phyloP scores from a whole-genome alignment of 768 basidiomycete species.

The Kwoniella dejecticola region DNA sequence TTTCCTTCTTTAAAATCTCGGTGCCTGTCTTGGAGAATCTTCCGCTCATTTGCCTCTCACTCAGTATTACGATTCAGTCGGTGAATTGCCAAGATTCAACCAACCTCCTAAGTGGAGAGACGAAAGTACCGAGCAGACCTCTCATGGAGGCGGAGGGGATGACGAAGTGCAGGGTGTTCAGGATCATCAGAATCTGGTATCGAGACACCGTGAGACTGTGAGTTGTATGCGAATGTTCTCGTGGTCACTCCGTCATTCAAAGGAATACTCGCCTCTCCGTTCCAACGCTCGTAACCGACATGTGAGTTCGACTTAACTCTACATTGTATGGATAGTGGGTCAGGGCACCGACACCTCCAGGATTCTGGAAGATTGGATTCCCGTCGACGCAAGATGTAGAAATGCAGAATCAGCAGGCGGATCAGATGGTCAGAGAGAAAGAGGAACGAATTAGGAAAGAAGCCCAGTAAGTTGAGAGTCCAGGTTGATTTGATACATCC shows the following conservation, averaged over 20 bases:
- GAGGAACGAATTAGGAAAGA: constrained; percentile 64
- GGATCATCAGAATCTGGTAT: constrained; percentile 45
- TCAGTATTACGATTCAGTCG: constrained; percentile 7
- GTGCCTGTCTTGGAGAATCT: background rate
- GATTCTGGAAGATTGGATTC: constrained; percentile 89
- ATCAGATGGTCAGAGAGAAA: constrained; percentile 72
- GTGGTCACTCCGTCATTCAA: background rate
- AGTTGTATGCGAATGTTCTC: no score
- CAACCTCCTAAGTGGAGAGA: constrained; percentile 76
- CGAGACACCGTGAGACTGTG: constrained; percentile 49
- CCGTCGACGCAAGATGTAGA: constrained; percentile 79
- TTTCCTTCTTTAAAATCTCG: background rate
- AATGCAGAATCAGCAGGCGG: constrained; percentile 73
- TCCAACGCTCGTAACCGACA: no score
- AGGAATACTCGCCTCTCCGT: no score
- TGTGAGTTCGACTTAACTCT: no score
- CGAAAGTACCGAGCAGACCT: constrained; percentile 56
- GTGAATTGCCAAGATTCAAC: constrained; percentile 60
- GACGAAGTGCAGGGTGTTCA: constrained; percentile 24
- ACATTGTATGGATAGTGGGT: constrained; percentile 67
- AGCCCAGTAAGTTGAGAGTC: constrained; percentile 60
- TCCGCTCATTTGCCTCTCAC: background rate
- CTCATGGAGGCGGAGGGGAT: constrained; percentile 34
- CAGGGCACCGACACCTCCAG: constrained; percentile 73
- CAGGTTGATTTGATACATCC: no score